Percentiles rank a stretch among this genome's conserved stretches.
Conservation (phyloP, 225 moss, liverwort and hornwort species). For the Ulota crispa region DNA sequence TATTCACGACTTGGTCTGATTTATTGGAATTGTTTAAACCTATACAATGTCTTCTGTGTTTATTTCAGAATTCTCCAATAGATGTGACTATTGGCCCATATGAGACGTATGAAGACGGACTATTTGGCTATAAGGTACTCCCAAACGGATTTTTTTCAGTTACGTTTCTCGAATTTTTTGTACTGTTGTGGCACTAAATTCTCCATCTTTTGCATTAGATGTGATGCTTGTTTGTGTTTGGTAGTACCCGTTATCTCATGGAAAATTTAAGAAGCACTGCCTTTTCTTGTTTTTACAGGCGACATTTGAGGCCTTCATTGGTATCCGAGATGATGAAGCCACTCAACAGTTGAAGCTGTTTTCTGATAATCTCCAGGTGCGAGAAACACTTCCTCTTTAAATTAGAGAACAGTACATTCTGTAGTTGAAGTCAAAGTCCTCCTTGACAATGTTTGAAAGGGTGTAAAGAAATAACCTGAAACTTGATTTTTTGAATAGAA, state of each 20-base stretch:
- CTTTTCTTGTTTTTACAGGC: conserved; percentile 49
- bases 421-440: not conserved
- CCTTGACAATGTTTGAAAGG: not conserved
- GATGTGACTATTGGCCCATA: conserved; percentile 99
- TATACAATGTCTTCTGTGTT: conserved; percentile 16
- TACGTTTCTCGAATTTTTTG: not conserved
- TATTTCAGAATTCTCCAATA: conserved; percentile 75
- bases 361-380: conserved; percentile 81
- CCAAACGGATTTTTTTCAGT: conserved; percentile 8
- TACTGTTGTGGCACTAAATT: not conserved
- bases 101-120: conserved; percentile 90
- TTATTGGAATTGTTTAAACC: not conserved
- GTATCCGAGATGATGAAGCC: conserved; percentile 91
- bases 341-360: conserved; percentile 79
- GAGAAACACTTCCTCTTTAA: conserved; percentile 12
- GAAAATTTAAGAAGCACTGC: not conserved
- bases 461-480: not conserved
- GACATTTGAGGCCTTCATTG: conserved; percentile 95
- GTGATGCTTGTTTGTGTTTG: conserved; percentile 6
- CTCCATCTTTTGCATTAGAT: not conserved
- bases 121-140: conserved; percentile 94
- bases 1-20: conserved; percentile 4
- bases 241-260: not conserved
- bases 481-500: not conserved
- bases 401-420: conserved; percentile 1